These are phyloP conservation scores for Bauhinia variegata DNA, from an alignment of 306 rosid species.

Conservation along the genomic window DNA sequence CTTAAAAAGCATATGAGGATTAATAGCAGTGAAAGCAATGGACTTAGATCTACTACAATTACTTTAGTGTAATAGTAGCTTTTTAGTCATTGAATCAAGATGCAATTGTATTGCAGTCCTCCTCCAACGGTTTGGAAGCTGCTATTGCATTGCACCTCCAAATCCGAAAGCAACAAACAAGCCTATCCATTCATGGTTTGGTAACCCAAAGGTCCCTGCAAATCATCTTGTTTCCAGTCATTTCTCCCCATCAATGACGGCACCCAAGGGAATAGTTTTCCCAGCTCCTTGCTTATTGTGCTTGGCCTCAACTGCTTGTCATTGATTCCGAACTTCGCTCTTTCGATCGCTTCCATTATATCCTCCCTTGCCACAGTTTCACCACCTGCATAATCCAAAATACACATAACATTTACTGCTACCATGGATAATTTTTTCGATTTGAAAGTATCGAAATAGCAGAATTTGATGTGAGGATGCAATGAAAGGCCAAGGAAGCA, in stretches of 20 bases:
- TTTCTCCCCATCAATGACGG: constrained; percentile 72
- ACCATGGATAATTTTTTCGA: constrained; percentile 2
- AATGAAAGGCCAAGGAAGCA: too few relatives aligned
- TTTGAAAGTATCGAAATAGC: constrained; percentile 4
- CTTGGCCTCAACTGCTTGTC: constrained; percentile 57
- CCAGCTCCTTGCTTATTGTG: constrained; percentile 71
- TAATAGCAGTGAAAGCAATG: not conserved
- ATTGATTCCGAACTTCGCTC: constrained; percentile 88
- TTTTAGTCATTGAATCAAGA: too few relatives aligned
- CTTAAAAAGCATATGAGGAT: not conserved
- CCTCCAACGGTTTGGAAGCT: too few relatives aligned
- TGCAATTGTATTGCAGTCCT: too few relatives aligned
- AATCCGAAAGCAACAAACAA: constrained; percentile 4
- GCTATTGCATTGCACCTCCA: too few relatives aligned
- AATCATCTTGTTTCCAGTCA: constrained; percentile 51
- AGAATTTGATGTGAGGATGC: constrained; percentile 9
- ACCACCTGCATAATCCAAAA: constrained; percentile 57
- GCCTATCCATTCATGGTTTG: constrained; percentile 62
- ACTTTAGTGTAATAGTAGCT: too few relatives aligned
- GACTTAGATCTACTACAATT: too few relatives aligned
- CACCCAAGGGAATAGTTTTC: constrained; percentile 88
- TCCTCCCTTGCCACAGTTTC: constrained; percentile 83
- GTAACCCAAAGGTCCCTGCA: constrained; percentile 79
- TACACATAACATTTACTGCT: not conserved
- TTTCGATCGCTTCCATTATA: constrained; percentile 90